Evolutionary conservation across 495 filamentous ascomycete genomes (phyloP).

Genomic region (Penicillium turbatum): DNA sequence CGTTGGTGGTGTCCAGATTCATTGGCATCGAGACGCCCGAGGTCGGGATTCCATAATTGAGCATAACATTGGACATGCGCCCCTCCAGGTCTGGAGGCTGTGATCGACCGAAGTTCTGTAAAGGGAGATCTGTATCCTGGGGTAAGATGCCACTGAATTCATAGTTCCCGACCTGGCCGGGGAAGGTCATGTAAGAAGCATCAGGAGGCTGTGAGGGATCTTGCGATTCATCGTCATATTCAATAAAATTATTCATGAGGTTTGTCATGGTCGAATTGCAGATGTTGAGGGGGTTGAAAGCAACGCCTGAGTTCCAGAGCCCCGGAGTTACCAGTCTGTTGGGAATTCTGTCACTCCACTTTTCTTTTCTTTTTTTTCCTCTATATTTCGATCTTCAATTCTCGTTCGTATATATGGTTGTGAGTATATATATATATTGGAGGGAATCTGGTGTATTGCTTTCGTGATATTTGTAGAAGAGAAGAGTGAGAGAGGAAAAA

Average conservation of each 20-base stretch:
- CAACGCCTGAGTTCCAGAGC: conserved; percentile 12
- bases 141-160: conserved; percentile 21
- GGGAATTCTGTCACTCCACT: not conserved
- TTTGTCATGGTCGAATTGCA: conserved; percentile 13
- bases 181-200: conserved; percentile 17
- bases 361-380: not conserved
- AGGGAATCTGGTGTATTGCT: no score
- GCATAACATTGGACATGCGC: conserved; percentile 26
- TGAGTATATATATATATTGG: no score
- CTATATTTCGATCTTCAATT: no score
- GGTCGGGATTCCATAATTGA: conserved; percentile 26
- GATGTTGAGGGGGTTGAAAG: not conserved
- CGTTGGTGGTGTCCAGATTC: conserved; percentile 18
- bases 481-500: conserved; percentile 2
- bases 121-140: conserved; percentile 17
- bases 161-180: conserved; percentile 13
- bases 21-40: conserved; percentile 22
- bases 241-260: not conserved
- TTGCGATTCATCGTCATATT: conserved; percentile 10
- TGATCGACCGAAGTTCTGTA: conserved; percentile 17
- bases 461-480: no score
- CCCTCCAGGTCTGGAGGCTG: conserved; percentile 18
- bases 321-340: conserved; percentile 8
- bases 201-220: conserved; percentile 10
- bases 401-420: not conserved